Evolutionary conservation across 495 filamentous ascomycete species (phyloP).

Genomic region (Xylaria acuta): DNA sequence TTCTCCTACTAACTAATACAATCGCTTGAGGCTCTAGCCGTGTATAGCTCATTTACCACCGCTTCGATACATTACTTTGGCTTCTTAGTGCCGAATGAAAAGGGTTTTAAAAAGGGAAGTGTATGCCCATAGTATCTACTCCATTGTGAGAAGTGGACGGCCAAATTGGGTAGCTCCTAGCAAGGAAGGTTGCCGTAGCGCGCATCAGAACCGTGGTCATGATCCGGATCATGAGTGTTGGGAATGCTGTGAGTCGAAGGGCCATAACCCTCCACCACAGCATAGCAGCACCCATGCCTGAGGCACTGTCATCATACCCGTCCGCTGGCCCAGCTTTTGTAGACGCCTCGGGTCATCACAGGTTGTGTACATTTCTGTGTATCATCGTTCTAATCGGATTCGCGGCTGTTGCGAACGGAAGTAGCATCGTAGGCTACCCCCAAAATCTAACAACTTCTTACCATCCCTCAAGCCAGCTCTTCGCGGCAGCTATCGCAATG

Average conservation of each 20-base stretch:
- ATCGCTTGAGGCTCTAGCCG: neutral
- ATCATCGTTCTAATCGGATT: neutral
- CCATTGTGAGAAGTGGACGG: neutral
- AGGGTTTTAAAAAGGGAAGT: neutral
- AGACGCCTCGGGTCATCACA: neutral
- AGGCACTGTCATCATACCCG: neutral
- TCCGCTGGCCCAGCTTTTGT: neutral
- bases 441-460: neutral
- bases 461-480: slow-evolving; percentile 25
- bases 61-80: neutral
- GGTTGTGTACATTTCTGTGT: neutral
- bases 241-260: neutral
- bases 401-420: neutral
- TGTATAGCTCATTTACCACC: neutral
- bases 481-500: slow-evolving; percentile 26
- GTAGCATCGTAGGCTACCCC: neutral
- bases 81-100: neutral
- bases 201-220: neutral
- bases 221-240: neutral
- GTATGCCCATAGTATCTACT: neutral
- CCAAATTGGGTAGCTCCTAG: neutral
- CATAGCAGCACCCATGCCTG: neutral
- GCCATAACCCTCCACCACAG: neutral
- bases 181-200: neutral
- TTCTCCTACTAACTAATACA: too few species aligned